Evolutionary conservation across 2,329 filamentous ascomycete genomes (phyloP), one percentile per base, ranked within the genome.

Genomic region (Hypoxylon sp.): DNA sequence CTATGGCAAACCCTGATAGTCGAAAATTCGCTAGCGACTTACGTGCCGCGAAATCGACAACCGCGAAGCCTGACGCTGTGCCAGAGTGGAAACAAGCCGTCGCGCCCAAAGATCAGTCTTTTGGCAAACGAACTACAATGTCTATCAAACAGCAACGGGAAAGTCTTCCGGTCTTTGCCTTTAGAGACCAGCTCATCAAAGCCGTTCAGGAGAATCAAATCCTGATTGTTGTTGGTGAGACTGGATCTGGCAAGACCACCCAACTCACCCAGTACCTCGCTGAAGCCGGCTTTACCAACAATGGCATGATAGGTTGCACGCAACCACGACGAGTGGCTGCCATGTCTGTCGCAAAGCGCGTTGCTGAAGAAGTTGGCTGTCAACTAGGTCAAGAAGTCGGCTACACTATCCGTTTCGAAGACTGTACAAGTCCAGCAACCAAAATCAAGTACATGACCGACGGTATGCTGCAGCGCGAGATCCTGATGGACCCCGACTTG

Each of bases 381-480:
- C 87, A 91, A 70, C 86, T 98, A 11, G 96, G 96, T 35, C 90
- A 94, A 62, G 94, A 98, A 78, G 95, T 99, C 69, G 96, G 96
- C 60, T 99, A 99, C 79, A 97, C 93, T 6, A 97, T 99, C 77
- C 93, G 96, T 78, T 99, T 99, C 78, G 96, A 99, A 77, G 96
- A 99, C 81, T 92, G 91, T 78, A 98, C 95, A 0, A 93, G 91
- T 71, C 89, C 93, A 1, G 87, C 91, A 17, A 99, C 96, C 1
- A 93, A 91, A 77, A 97, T 99, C 84, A 99, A 99, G 83, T 99
- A 99, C 83, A 98, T 99, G 95, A 99, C 96, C 15, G 96, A 99
- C 76, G 96, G 96, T 80, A 98, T 98, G 93, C 88, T 99, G 78
- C 91, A 98, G 82, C 89, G 96, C 83, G 96, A 99, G 82, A 94